These are phyloP conservation scores for Tieghemostelium lacteum DNA, from an alignment of 78 protist species.

Conservation along the genomic window DNA sequence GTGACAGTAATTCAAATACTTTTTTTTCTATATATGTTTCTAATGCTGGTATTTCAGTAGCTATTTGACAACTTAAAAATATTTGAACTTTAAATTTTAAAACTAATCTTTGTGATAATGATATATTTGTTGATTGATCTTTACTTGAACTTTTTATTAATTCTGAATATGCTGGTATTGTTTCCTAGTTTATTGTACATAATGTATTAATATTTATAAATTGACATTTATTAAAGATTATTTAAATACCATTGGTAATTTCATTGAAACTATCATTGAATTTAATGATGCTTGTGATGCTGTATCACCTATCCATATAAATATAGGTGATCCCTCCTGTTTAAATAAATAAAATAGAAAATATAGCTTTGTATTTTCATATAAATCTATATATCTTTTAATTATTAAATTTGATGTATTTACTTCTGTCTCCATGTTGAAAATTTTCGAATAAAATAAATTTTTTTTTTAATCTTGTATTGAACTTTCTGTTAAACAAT, in stretches of 20 bases:
- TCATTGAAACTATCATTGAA: constrained; percentile 1
- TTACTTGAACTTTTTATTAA: not conserved
- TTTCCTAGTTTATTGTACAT: not conserved
- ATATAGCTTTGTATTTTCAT: not conserved
- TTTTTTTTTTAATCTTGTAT: not conserved
- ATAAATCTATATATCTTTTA: not conserved
- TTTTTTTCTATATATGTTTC: constrained; percentile 1
- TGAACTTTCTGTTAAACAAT: not conserved
- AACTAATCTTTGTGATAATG: not conserved
- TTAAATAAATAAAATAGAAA: constrained; percentile 4
- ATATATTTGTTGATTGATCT: not conserved
- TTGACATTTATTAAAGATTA: too few species aligned
- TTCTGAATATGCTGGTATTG: not conserved
- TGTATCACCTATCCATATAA: constrained; percentile 17
- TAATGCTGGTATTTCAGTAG: constrained; percentile 7
- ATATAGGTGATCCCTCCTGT: not conserved
- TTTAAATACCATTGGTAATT: constrained; percentile 8
- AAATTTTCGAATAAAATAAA: too few species aligned
- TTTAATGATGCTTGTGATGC: not conserved
- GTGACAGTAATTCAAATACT: constrained; percentile 5
- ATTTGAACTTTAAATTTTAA: constrained; percentile 16
- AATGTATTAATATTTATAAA: too few species aligned
- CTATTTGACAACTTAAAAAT: not conserved
- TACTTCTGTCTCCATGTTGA: not conserved
- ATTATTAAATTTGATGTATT: not conserved